These are phyloP conservation scores for Fusarium nodosum DNA, from an alignment of 2,329 filamentous ascomycete genomes.

Conservation along the genomic window DNA sequence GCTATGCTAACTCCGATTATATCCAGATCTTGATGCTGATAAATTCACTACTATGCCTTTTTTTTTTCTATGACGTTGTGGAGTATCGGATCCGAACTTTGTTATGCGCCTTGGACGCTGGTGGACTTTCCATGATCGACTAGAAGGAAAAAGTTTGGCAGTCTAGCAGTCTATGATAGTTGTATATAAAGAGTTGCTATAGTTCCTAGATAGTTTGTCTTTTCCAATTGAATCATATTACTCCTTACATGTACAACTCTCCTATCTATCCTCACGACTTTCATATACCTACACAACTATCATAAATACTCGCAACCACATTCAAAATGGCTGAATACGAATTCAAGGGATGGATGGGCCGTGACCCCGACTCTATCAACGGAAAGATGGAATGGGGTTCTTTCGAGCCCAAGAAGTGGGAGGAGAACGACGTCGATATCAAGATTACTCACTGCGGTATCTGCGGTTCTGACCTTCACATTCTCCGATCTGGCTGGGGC, in stretches of 20 bases:
- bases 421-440: slow-evolving; percentile 74
- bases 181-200: slow-evolving; percentile 17
- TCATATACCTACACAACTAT: neutral
- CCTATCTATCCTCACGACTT: neutral
- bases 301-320: neutral
- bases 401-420: slow-evolving; percentile 73
- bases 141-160: neutral
- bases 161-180: neutral
- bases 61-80: slow-evolving; percentile 37
- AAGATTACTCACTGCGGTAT: slow-evolving; percentile 74
- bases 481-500: slow-evolving; percentile 66
- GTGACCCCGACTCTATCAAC: slow-evolving; percentile 56
- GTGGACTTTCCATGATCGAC: slow-evolving; percentile 14
- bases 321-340: slow-evolving; percentile 57
- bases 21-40: slow-evolving; percentile 32
- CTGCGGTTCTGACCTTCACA: slow-evolving; percentile 72
- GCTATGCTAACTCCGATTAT: slow-evolving; percentile 28
- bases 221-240: slow-evolving; percentile 1
- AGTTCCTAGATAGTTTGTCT: neutral
- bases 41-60: slow-evolving; percentile 17
- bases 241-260: neutral
- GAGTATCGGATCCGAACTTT: slow-evolving; percentile 10
- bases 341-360: slow-evolving; percentile 67
- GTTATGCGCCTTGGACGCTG: slow-evolving; percentile 1
- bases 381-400: slow-evolving; percentile 67